Base-by-base conservation (phyloP, 2,329 filamentous ascomycete species). In the Fusarium armeniacum region DNA sequence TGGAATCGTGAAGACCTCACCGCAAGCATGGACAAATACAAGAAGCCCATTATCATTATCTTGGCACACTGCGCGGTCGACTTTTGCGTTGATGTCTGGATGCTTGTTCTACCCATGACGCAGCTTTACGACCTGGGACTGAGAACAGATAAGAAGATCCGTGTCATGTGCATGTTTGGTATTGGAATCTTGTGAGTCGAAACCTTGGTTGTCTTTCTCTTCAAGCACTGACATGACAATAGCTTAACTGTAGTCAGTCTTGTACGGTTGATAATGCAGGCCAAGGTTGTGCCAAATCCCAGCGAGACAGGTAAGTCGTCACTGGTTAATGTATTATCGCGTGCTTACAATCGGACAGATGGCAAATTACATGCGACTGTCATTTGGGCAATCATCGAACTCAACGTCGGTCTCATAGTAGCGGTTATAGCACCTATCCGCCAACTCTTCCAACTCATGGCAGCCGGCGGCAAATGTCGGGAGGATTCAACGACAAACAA, bases 101-200 rank as follows among this genome's bases (percentile, higher is more conserved):
- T 67, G 65, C 64, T 67, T 2, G 28, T 67, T 2, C 20, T 67
- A 1, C 65, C 65, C 1, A 50, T 67, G 64, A 67, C 65, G 0
- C 65, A 67, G 11, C 16, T 67, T 0, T 58, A 58, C 3, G 53
- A 67, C 1, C 20, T 67, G 0, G 58, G 58, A 1, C 22, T 67
- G 0, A 63, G 41, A 13, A 8, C 24, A 0, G 40, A 38, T 1
- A 63, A 64, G 26, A 67, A 64, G 38, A 40, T 67, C 1, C 20
- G 4, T 0, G 62, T 65, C 0, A 53, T 65, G 30, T 33, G n/a
- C 0, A 65, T 65, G 62, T 68, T 67, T 46, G 40, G 65, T 0
- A 4, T 67, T 3, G 65, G 65, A 6, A 0, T 67, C 0, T 54
- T 67, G 65, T 67, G 30, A 30, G 64, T 46, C 20, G 4, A 20